Percentiles rank a stretch among this genome's conserved stretches.
Evolutionary conservation across 352 stramenopile species (phyloP).

Genomic region (Phytophthora meadii): DNA sequence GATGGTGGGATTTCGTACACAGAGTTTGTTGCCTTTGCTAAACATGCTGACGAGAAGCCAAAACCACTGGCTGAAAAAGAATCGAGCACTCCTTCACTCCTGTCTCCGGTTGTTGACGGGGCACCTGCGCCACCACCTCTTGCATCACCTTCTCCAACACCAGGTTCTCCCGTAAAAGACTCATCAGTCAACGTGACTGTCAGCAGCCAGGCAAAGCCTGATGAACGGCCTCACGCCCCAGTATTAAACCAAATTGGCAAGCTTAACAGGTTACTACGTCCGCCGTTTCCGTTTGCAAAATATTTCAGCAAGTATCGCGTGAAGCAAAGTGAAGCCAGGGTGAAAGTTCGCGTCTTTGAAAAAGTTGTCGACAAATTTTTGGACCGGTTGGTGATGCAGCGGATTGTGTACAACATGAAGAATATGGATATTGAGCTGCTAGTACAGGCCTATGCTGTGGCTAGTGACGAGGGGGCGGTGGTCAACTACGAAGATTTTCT

Average conservation of each 20-base stretch:
- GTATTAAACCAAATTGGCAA: constrained; percentile 49
- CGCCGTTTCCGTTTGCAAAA: constrained; percentile 75
- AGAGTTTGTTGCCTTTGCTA: constrained; percentile 76
- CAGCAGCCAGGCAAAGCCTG: constrained; percentile 11
- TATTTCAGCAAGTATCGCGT: constrained; percentile 78
- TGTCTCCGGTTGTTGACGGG: constrained; percentile 20
- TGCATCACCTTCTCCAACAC: constrained; percentile 7
- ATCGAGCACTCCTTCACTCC: constrained; percentile 10
- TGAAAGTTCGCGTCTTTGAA: constrained; percentile 72
- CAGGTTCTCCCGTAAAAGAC: constrained; percentile 24
- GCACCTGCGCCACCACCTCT: constrained; percentile 13
- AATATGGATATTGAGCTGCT: constrained; percentile 65
- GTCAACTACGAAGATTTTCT: constrained; percentile 68
- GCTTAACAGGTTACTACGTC: constrained; percentile 54
- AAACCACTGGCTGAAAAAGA: constrained; percentile 36
- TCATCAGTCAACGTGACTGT: constrained; percentile 6
- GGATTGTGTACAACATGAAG: constrained; percentile 72
- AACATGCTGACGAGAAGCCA: constrained; percentile 48
- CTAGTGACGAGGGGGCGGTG: constrained; percentile 29
- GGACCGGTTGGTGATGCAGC: constrained; percentile 54
- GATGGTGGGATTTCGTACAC: constrained; percentile 68
- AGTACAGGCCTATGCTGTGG: constrained; percentile 34
- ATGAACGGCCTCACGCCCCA: constrained; percentile 17
- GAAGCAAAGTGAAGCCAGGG: constrained; percentile 38
- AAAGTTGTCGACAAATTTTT: constrained; percentile 86